A percentile compares a stretch with the other conserved stretches of the same genome.
These are phyloP conservation scores for Penicillium digitatum DNA, from an alignment of 2,329 filamentous ascomycete species.

Conservation along the genomic window DNA sequence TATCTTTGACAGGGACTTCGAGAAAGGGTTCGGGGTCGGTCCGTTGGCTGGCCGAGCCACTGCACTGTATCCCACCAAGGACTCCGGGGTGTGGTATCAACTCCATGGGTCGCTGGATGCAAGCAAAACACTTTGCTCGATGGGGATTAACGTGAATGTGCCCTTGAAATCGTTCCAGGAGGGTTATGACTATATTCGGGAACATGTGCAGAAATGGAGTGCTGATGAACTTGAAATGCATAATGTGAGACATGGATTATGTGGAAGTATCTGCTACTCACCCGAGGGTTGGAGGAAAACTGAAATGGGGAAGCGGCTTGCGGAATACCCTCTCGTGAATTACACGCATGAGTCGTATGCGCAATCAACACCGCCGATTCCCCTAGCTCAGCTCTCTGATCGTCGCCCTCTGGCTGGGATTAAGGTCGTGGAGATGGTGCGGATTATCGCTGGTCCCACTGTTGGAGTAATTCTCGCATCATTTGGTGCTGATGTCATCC, in stretches of 20 bases:
- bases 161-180: conserved; percentile 3
- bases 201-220: conserved; percentile 32
- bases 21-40: conserved; percentile 35
- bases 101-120: conserved; percentile 51
- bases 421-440: conserved; percentile 48
- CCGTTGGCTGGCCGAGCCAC: conserved; percentile 43
- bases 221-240: conserved; percentile 44
- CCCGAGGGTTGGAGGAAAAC: conserved; percentile 45
- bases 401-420: conserved; percentile 42
- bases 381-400: conserved; percentile 8
- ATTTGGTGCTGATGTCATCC: conserved; percentile 48
- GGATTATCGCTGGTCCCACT: conserved; percentile 41
- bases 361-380: conserved; percentile 32
- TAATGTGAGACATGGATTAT: conserved; percentile 42
- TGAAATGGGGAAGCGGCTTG: conserved; percentile 44
- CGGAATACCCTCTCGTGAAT: conserved; percentile 45
- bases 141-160: conserved; percentile 43
- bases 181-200: conserved; percentile 25
- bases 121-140: conserved; percentile 42
- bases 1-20: conserved; percentile 37
- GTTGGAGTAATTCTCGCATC: conserved; percentile 43
- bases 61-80: conserved; percentile 49
- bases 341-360: conserved; percentile 35
- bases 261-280: conserved; percentile 46
- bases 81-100: conserved; percentile 48